Conservation (phyloP, 2,329 filamentous ascomycete genomes). For the Talaromyces rugulosus region DNA sequence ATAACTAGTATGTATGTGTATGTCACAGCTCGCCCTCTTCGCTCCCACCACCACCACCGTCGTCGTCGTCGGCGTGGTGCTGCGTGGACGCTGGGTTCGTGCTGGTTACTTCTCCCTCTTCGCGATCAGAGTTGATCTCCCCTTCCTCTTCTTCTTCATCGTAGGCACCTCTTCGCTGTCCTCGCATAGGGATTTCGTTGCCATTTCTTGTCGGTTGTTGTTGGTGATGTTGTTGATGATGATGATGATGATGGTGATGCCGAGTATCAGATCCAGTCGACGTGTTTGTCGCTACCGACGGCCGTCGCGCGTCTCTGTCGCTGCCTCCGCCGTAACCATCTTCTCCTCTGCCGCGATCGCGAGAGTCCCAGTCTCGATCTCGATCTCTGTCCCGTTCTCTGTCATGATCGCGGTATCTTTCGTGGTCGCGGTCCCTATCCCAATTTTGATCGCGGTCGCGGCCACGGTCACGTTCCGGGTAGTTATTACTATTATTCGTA, state of each 20-base stretch:
- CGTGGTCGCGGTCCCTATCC: conserved; percentile 6
- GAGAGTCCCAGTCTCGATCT: conserved; percentile 1
- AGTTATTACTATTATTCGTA: conserved; percentile 11
- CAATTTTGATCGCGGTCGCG: conserved; percentile 17
- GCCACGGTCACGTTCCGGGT: conserved; percentile 8
- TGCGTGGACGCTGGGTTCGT: not conserved
- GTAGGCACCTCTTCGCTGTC: conserved; percentile 6
- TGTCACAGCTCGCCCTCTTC: conserved; percentile 36
- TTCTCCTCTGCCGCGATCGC: not conserved
- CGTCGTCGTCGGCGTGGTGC: conserved; percentile 10
- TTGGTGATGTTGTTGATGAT: not conserved
- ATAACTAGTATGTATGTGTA: no score
- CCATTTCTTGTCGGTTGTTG: not conserved
- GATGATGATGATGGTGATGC: not conserved
- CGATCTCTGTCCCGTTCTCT: not conserved
- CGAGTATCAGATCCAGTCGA: not conserved
- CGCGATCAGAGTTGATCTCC: conserved; percentile 3
- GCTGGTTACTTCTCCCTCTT: conserved; percentile 8
- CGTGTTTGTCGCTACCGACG: not conserved
- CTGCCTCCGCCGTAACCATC: not conserved
- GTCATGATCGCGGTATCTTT: conserved; percentile 2
- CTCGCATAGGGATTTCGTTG: not conserved
- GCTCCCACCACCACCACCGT: conserved; percentile 34
- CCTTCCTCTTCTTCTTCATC: conserved; percentile 13
- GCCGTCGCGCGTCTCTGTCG: not conserved